Evolutionary conservation across 768 basidiomycete genomes (phyloP), one percentile per base, ranked within the genome.

Genomic region (Pisolithus albus): DNA sequence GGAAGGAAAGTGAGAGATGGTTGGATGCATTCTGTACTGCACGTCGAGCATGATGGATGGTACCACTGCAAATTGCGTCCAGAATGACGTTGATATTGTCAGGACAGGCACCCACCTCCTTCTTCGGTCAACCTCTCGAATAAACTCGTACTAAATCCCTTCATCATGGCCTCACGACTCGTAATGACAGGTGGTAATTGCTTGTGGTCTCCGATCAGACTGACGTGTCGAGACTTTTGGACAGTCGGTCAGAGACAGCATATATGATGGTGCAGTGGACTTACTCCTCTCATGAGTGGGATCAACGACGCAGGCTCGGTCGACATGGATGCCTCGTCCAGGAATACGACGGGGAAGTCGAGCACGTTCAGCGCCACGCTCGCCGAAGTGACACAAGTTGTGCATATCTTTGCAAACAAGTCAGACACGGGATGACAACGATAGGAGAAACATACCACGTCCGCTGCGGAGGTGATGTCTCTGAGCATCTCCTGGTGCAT

Each of bases 1-100:
- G 36, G 87, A 83, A 9, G 94, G 92, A 72, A 97, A 97, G 19
- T 75, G 75, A 2, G 93, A 90, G 59, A 97, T 92, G 36, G 74
- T 73, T 11, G 93, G 94, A 60, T 94, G 92, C 93, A 97, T 97
- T 34, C 93, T 84, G 60, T 96, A 97, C 69, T 97, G 93, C n/a
- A 82, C 78, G 62, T 95, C 86, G 52, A 97, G 80, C 86, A 94
- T 93, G 55, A 93, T 80, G 5, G 88, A 86, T 9, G 92, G 91
- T n/a, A 90, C 80, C 41, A 77, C 89, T 91, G 47, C 37, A 32
- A 39, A 48, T 2, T 23, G 53, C 41, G 28, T 40, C 47, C 48
- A 53, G 38, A 21, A 49, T 47, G 50, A 9, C 39, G 40, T 19
- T 44, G 2, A n/a, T 43, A 15, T n/a, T 43, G 38, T 36, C 38